These are phyloP conservation scores for Fonsecaea erecta DNA, from an alignment of 2,329 filamentous ascomycete genomes.

Conservation along the genomic window DNA sequence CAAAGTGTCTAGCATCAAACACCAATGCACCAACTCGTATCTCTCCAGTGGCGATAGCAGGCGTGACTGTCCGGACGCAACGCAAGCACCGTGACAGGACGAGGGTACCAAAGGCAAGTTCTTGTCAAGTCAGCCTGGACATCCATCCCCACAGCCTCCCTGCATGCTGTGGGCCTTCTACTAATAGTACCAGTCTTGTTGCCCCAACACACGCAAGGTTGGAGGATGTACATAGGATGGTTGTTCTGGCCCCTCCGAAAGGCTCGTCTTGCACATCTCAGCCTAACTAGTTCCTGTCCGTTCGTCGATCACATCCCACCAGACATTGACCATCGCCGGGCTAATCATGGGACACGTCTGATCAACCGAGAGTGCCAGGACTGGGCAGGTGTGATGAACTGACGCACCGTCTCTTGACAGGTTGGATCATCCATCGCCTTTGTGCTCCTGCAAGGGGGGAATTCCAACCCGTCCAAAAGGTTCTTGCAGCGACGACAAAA, in stretches of 20 bases:
- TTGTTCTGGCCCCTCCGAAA: not conserved
- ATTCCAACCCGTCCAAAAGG: not conserved
- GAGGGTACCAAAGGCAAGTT: not conserved
- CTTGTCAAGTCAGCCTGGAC: not conserved
- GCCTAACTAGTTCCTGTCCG: conserved; percentile 2
- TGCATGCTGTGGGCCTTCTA: not conserved
- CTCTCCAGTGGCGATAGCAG: not conserved
- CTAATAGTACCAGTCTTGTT: not conserved
- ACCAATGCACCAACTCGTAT: not conserved
- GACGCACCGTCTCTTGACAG: not conserved
- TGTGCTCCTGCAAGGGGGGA: not conserved
- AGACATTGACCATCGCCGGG: not conserved
- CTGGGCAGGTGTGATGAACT: not conserved
- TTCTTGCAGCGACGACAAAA: not conserved
- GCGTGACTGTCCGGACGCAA: not conserved
- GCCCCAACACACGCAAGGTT: not conserved
- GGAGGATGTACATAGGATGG: not conserved
- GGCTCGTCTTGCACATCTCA: not conserved
- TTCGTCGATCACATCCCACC: conserved; percentile 1
- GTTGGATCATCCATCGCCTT: not conserved
- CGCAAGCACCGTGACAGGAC: not conserved
- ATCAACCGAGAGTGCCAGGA: not conserved
- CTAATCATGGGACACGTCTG: not conserved
- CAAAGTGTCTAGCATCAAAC: not conserved
- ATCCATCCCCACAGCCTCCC: not conserved